Conservation (phyloP, 768 basidiomycete species). For the Hypholoma fasciculare region DNA sequence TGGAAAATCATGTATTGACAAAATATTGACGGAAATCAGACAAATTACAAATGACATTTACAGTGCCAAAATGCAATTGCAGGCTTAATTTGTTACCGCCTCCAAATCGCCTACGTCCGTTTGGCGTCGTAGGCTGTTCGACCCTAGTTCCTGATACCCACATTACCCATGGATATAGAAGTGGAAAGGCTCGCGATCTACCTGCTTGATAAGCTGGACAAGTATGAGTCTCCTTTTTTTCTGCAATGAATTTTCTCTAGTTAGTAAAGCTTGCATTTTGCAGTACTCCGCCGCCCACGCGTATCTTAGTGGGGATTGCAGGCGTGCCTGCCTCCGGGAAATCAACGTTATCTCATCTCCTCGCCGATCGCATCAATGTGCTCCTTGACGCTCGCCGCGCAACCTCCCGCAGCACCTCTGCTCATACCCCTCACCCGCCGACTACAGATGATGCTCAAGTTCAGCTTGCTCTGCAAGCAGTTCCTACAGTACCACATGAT, state of each 20-base stretch:
- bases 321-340: slow-evolving; percentile 90
- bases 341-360: slow-evolving; percentile 65
- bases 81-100: too few relatives aligned
- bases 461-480: not conserved
- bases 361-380: slow-evolving; percentile 55
- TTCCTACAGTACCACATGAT: not conserved
- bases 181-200: slow-evolving; percentile 21
- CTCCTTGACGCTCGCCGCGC: slow-evolving; percentile 25
- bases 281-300: slow-evolving; percentile 36
- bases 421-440: not conserved
- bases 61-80: too few relatives aligned
- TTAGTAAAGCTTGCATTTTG: slow-evolving; percentile 3
- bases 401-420: not conserved
- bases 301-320: slow-evolving; percentile 71
- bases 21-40: too few relatives aligned
- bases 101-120: too few relatives aligned
- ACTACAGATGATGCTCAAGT: not conserved
- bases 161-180: slow-evolving; percentile 24
- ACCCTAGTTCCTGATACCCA: too few relatives aligned
- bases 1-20: too few relatives aligned
- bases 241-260: not conserved
- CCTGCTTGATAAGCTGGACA: slow-evolving; percentile 28
- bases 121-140: too few relatives aligned
- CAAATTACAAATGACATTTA: too few relatives aligned
- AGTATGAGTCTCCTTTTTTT: slow-evolving; percentile 28